phyloP scores from a whole-genome alignment of 2,329 filamentous ascomycete genomes.

The Fusarium sororula region DNA sequence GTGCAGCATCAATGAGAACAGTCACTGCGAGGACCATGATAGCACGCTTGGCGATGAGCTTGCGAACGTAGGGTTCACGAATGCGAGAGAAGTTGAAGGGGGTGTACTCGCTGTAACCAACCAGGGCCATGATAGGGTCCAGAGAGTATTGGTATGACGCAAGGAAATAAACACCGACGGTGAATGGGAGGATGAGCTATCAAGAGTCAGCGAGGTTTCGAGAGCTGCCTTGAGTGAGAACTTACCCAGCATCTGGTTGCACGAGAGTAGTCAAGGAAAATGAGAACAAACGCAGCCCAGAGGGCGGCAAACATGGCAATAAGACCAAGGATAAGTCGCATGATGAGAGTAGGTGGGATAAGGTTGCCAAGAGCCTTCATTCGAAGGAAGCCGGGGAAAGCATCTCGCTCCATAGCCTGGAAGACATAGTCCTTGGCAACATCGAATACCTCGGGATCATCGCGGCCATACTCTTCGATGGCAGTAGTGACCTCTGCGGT shows the following conservation, averaged over 20 bases:
- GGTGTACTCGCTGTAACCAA: constrained; percentile 96
- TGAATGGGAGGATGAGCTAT: constrained; percentile 84
- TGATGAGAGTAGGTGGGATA: constrained; percentile 87
- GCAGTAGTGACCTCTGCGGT: constrained; percentile 84
- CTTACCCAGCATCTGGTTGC: constrained; percentile 85
- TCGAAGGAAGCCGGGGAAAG: constrained; percentile 95
- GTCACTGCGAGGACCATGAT: constrained; percentile 83
- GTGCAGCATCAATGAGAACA: constrained; percentile 77
- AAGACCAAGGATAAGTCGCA: constrained; percentile 85
- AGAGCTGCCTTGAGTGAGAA: constrained; percentile 23
- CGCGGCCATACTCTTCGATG: constrained; percentile 90
- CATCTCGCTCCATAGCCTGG: constrained; percentile 98
- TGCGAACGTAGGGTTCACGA: constrained; percentile 89
- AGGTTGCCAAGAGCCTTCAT: constrained; percentile 96
- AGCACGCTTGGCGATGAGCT: constrained; percentile 83
- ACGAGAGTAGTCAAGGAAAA: constrained; percentile 84
- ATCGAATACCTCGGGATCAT: constrained; percentile 97
- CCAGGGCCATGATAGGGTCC: constrained; percentile 86
- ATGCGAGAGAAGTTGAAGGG: constrained; percentile 91
- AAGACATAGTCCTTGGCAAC: constrained; percentile 99
- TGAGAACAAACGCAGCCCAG: constrained; percentile 93
- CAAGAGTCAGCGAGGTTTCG: constrained; percentile 12
- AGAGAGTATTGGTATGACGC: constrained; percentile 95
- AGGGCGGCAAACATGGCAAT: constrained; percentile 87
- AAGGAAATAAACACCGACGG: constrained; percentile 87